These are phyloP conservation scores for Cinnamomum chago DNA, from an alignment of 164 flowering plant genomes.

Conservation along the genomic window DNA sequence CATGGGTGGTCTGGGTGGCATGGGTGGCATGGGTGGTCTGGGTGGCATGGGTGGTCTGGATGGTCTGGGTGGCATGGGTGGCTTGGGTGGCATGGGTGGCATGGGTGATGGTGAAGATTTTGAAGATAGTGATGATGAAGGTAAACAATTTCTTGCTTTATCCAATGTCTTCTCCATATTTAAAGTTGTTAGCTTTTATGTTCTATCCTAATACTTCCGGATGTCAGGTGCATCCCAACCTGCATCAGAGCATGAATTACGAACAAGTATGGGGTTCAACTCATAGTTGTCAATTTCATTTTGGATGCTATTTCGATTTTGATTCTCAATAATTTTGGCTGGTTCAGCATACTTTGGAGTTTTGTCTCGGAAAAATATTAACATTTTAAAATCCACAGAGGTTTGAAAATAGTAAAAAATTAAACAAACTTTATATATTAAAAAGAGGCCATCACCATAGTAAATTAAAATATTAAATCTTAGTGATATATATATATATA, in stretches of 20 bases:
- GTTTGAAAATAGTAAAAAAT: too few relatives aligned
- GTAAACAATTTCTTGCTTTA: not conserved
- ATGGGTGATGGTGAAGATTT: constrained; percentile 18
- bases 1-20: constrained; percentile 22
- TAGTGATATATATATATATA: too few relatives aligned
- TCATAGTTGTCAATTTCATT: not conserved
- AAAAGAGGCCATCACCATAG: too few relatives aligned
- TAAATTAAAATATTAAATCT: too few relatives aligned
- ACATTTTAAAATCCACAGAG: too few relatives aligned
- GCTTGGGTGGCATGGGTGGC: constrained; percentile 22
- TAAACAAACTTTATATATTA: too few relatives aligned
- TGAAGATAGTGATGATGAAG: constrained; percentile 16
- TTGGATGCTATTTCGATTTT: not conserved
- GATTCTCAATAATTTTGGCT: not conserved
- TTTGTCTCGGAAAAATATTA: too few relatives aligned
- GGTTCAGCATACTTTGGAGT: too few relatives aligned
- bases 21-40: constrained; percentile 29
- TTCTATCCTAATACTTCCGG: not conserved
- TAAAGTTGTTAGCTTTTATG: not conserved
- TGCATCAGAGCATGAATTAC: not conserved
- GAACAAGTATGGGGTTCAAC: not conserved
- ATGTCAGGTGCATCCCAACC: not conserved
- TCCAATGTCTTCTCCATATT: not conserved
- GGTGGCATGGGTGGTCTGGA: constrained; percentile 35
- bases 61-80: constrained; percentile 24